Percentiles rank a stretch among this genome's conserved stretches.
phyloP scores from a whole-genome alignment of 2,329 filamentous ascomycete genomes.

The Neofusicoccum umdonicola region DNA sequence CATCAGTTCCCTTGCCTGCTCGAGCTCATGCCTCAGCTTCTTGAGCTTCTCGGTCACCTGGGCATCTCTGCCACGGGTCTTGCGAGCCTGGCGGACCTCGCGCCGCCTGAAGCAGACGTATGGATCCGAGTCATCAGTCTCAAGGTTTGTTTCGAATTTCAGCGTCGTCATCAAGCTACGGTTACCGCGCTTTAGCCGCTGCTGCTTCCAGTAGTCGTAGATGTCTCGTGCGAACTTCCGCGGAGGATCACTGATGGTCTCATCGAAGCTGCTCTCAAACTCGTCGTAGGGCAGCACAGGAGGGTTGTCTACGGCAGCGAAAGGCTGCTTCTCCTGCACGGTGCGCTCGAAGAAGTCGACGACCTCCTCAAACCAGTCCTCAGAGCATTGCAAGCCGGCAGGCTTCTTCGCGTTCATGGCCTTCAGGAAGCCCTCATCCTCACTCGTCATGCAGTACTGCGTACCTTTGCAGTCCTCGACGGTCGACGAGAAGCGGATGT shows the following conservation, averaged over 20 bases:
- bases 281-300: slow-evolving; percentile 62
- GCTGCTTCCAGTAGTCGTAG: slow-evolving; percentile 85
- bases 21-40: slow-evolving; percentile 83
- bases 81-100: slow-evolving; percentile 89
- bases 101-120: slow-evolving; percentile 97
- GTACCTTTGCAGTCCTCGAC: slow-evolving; percentile 92
- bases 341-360: slow-evolving; percentile 95
- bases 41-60: slow-evolving; percentile 94
- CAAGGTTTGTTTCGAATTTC: slow-evolving; percentile 92
- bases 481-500: slow-evolving; percentile 96
- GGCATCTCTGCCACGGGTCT: slow-evolving; percentile 89
- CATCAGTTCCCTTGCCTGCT: slow-evolving; percentile 81
- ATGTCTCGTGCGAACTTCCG: slow-evolving; percentile 69
- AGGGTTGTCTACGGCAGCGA: slow-evolving; percentile 83
- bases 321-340: slow-evolving; percentile 78
- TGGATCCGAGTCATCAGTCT: slow-evolving; percentile 92
- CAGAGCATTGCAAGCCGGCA: slow-evolving; percentile 65
- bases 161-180: slow-evolving; percentile 72
- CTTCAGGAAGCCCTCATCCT: slow-evolving; percentile 83
- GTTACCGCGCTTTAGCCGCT: slow-evolving; percentile 66
- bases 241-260: slow-evolving; percentile 53
- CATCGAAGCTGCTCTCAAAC: slow-evolving; percentile 64
- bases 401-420: slow-evolving; percentile 76
- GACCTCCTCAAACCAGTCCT: slow-evolving; percentile 89
- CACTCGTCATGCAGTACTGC: slow-evolving; percentile 90